Percentiles rank a stretch among this genome's conserved stretches.
These are phyloP conservation scores for Nematocida minor DNA, from an alignment of 371 early-diverging fungal species.

Conservation along the genomic window DNA sequence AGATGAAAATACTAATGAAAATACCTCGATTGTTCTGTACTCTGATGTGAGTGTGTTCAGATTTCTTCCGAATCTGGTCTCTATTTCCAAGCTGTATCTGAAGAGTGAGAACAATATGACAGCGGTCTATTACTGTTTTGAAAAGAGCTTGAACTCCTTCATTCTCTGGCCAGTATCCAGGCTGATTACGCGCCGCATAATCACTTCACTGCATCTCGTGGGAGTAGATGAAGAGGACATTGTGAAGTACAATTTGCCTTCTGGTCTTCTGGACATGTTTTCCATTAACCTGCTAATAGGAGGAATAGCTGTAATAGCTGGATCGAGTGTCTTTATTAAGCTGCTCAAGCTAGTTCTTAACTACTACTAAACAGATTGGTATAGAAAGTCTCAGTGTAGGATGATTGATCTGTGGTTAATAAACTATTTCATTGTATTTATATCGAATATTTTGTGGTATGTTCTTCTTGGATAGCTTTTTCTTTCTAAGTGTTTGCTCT, in stretches of 20 bases:
- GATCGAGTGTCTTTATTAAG: too few relatives aligned
- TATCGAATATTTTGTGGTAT: slow-evolving; percentile 11
- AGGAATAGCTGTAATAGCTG: too few relatives aligned
- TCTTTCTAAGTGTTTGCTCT: slow-evolving; percentile 17
- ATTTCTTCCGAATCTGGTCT: neutral
- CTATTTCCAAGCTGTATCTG: slow-evolving; percentile 27
- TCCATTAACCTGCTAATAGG: too few relatives aligned
- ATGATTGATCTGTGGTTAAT: too few relatives aligned
- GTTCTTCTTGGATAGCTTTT: neutral
- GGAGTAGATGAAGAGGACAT: neutral
- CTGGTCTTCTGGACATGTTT: too few relatives aligned
- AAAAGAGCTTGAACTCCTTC: neutral
- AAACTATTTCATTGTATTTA: too few relatives aligned
- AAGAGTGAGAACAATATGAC: neutral
- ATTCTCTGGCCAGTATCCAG: neutral
- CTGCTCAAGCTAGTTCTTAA: too few relatives aligned
- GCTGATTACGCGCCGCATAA: neutral
- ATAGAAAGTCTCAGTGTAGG: too few relatives aligned
- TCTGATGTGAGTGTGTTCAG: neutral
- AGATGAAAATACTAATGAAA: neutral
- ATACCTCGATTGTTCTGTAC: neutral
- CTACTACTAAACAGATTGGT: too few relatives aligned
- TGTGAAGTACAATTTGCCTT: too few relatives aligned
- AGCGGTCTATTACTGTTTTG: neutral
- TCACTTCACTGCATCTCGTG: neutral